Conservation (phyloP, 495 filamentous ascomycete genomes). For the Neurospora cerealis region DNA sequence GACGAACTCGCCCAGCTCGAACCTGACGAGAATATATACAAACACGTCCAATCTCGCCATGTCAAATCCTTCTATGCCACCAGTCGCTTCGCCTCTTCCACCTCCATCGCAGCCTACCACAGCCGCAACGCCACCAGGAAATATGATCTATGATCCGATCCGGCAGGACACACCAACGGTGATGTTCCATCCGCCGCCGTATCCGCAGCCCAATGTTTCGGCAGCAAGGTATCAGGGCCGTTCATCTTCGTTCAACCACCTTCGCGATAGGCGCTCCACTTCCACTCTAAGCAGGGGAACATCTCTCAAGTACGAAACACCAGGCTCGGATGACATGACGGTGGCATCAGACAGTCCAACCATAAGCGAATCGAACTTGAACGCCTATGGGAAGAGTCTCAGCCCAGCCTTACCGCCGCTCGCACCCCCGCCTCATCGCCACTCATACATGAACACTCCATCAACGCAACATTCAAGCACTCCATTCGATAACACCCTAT, state of each 20-base stretch:
- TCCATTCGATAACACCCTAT: background rate
- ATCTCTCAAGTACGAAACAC: conserved; percentile 26
- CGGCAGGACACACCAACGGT: conserved; percentile 28
- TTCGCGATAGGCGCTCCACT: background rate
- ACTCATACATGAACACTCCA: background rate
- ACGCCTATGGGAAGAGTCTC: conserved; percentile 1
- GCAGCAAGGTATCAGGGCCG: conserved; percentile 29
- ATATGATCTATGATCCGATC: conserved; percentile 45
- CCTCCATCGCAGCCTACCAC: conserved; percentile 11
- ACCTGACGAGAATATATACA: background rate
- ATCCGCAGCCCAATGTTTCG: conserved; percentile 37
- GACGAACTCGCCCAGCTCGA: background rate
- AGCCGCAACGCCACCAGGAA: conserved; percentile 36
- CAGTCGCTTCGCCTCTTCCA: conserved; percentile 7
- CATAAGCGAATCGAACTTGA: background rate
- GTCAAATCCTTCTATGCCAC: background rate
- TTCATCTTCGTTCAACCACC: conserved; percentile 11
- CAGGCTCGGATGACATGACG: conserved; percentile 20
- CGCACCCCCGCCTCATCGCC: background rate
- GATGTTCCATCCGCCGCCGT: conserved; percentile 32
- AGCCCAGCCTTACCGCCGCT: background rate
- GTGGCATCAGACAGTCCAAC: background rate
- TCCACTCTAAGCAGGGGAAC: background rate
- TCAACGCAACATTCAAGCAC: background rate
- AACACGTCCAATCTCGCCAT: background rate